Base-by-base conservation (phyloP, 2,329 filamentous ascomycete genomes). In the Cladosporium sphaerospermum region DNA sequence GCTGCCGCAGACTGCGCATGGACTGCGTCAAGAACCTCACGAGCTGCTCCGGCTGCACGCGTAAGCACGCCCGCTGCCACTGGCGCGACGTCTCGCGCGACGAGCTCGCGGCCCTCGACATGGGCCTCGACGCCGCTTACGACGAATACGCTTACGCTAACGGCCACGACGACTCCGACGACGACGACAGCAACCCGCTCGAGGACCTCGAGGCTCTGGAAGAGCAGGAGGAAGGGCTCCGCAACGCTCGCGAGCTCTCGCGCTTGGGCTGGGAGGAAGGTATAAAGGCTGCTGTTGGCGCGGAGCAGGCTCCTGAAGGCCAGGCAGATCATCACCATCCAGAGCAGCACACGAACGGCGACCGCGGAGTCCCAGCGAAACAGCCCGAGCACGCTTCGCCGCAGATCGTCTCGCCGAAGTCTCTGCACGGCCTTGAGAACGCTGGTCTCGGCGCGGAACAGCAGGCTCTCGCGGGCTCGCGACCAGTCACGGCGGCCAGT, bases 51-150 rank as follows among this genome's bases (percentile, higher is more conserved):
- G 89, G 88, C 18, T 95, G 89, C 68, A 95, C 89, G 0, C 91
- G 88, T 67, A 95, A 95, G 67, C 89, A 95, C 66, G 88, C 88
- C 16, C 91, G 90, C 63, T 95, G 89, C 67, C 84, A 83, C 11
- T 95, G 89, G 89, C 87, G 84, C 60, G 83, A 86, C 42, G 81
- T 93, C n/a, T 83, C 82, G 13, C 82, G 88, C 32, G 84, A 86
- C 3, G 90, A 95, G 61, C 59, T 70, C 10, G 61, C 62, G 31
- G 63, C 59, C 4, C 56, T 70, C 1, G 51, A 53, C 51, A 47
- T 47, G 51, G 44, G 23, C 16, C 41, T 45, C 43, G 51, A 53
- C 9, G 51, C 23, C 18, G 9, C 40, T 3, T 54, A 54, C 23
- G 54, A 57, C 23, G 54, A 14, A 9, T 63, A 62, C 44, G 60